phyloP scores from a whole-genome alignment of 192 early-diverging fungal species.

The Linnemannia exigua region DNA sequence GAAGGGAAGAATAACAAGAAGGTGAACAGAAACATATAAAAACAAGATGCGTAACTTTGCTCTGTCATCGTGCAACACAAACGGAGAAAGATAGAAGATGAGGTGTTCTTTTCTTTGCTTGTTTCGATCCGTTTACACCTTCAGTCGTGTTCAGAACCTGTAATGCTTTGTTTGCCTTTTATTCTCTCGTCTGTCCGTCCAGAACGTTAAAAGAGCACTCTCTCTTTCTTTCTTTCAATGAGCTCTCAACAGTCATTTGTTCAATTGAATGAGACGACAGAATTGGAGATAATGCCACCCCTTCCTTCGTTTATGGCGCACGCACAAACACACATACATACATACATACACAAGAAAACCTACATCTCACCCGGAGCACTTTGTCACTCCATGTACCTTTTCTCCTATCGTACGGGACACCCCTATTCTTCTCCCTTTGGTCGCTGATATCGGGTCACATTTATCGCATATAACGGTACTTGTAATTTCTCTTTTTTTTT shows the following conservation, averaged over 20 bases:
- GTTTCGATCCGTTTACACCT: background rate
- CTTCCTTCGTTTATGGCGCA: background rate
- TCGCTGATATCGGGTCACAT: background rate
- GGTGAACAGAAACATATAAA: background rate
- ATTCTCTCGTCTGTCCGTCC: background rate
- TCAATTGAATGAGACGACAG: background rate
- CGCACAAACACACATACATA: background rate
- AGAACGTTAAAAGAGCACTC: background rate
- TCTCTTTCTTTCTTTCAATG: no score
- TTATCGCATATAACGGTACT: background rate
- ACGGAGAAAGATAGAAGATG: conserved; percentile 6
- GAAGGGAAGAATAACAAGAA: background rate
- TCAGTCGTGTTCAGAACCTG: background rate
- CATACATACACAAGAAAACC: background rate
- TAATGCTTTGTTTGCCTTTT: background rate
- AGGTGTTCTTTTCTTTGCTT: background rate
- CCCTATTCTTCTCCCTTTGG: background rate
- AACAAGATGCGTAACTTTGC: background rate
- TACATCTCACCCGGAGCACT: background rate
- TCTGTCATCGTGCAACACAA: background rate
- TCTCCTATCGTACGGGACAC: background rate
- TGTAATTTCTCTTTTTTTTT: background rate
- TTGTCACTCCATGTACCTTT: background rate
- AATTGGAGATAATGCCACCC: background rate
- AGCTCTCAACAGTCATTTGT: background rate